These are phyloP conservation scores for Afroboletus lepidellus DNA, from an alignment of 1,284 basidiomycete genomes.

Conservation along the genomic window DNA sequence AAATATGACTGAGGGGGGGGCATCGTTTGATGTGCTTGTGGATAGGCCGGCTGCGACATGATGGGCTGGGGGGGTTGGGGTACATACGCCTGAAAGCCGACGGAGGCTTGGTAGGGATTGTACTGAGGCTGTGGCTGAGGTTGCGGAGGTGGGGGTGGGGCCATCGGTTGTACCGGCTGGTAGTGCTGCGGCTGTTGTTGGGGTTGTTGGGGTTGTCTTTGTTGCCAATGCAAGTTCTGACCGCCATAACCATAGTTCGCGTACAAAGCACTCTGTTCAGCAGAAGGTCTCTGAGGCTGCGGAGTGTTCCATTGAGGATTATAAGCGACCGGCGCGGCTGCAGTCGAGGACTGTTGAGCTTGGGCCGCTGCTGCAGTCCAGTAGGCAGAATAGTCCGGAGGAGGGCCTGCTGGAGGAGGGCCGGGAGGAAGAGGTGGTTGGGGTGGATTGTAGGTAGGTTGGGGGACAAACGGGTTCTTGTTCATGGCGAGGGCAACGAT, in stretches of 20 bases:
- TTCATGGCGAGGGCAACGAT: conserved; percentile 48
- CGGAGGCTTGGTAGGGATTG: conserved; percentile 74
- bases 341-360: conserved; percentile 34
- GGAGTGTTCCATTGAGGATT: conserved; percentile 64
- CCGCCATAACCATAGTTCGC: conserved; percentile 83
- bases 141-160: conserved; percentile 53
- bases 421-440: conserved; percentile 77
- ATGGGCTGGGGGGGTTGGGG: conserved; percentile 56
- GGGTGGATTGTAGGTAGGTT: conserved; percentile 62
- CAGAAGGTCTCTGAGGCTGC: conserved; percentile 60
- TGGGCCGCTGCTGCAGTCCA: conserved; percentile 63
- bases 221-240: conserved; percentile 59
- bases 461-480: conserved; percentile 76
- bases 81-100: conserved; percentile 64
- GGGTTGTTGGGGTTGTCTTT: conserved; percentile 50
- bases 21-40: conserved; percentile 34
- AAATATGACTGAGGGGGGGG: conserved; percentile 42
- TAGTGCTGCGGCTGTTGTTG: conserved; percentile 45
- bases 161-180: conserved; percentile 51
- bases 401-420: conserved; percentile 70
- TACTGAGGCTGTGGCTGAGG: conserved; percentile 61
- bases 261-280: conserved; percentile 74
- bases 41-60: conserved; percentile 38
- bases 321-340: conserved; percentile 45
- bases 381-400: conserved; percentile 73